A percentile compares a stretch with the other conserved stretches of the same genome.
Conservation (phyloP, 352 stramenopile species). For the Globisporangium canariense region DNA sequence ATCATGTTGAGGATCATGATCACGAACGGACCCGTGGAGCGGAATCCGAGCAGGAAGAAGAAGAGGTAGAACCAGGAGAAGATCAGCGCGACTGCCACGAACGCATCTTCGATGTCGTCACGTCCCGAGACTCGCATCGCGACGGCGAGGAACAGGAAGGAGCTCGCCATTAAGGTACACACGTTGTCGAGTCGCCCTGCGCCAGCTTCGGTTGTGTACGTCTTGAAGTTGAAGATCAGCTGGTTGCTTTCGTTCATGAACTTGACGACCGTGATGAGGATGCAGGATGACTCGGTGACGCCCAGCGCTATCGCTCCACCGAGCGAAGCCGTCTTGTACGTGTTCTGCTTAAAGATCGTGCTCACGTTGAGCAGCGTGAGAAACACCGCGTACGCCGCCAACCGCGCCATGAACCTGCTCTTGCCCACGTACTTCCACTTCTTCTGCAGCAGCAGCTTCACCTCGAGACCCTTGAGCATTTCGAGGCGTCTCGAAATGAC, state of each 20-base stretch:
- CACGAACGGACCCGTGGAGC: constrained; percentile 57
- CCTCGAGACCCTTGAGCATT: constrained; percentile 52
- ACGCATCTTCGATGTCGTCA: constrained; percentile 39
- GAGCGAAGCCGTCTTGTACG: constrained; percentile 23
- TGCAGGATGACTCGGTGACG: constrained; percentile 26
- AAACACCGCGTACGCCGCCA: constrained; percentile 37
- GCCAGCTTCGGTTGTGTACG: constrained; percentile 41
- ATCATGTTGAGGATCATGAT: constrained; percentile 73
- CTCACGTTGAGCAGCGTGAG: constrained; percentile 39
- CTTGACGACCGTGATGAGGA: constrained; percentile 35
- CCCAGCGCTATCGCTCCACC: constrained; percentile 24
- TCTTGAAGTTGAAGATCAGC: constrained; percentile 35
- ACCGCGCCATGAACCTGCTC: constrained; percentile 35
- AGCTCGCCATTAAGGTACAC: constrained; percentile 36
- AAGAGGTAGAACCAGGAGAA: constrained; percentile 64
- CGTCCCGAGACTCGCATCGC: constrained; percentile 19
- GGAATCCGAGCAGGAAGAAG: constrained; percentile 67
- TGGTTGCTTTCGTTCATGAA: constrained; percentile 56
- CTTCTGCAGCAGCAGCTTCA: constrained; percentile 48
- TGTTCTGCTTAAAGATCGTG: constrained; percentile 40
- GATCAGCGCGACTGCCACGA: constrained; percentile 39
- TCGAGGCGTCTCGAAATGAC: constrained; percentile 41
- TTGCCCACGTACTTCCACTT: constrained; percentile 69
- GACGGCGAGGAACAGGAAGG: constrained; percentile 32
- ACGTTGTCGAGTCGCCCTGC: constrained; percentile 54